These are phyloP conservation scores for Graphilbum ipis-grandicollis DNA, from an alignment of 2,329 filamentous ascomycete genomes.

Conservation along the genomic window DNA sequence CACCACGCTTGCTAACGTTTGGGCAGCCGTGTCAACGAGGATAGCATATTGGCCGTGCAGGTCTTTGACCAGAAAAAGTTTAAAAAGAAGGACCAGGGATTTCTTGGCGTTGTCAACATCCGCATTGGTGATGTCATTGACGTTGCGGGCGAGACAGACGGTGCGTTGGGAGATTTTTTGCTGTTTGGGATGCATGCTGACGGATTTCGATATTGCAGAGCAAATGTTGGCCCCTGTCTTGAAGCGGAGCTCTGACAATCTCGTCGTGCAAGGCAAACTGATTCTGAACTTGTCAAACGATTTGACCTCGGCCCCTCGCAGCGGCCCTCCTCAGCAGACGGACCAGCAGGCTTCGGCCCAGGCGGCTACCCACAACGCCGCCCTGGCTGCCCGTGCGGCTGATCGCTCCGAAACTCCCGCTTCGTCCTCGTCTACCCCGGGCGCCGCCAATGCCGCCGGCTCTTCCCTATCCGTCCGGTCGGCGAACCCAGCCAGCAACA, in stretches of 20 bases:
- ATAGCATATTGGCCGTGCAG: constrained; percentile 91
- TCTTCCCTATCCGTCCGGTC: constrained; percentile 25
- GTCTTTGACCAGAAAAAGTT: constrained; percentile 99
- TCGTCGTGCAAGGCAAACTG: constrained; percentile 93
- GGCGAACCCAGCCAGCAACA: constrained; percentile 24
- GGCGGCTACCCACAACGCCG: too few species aligned
- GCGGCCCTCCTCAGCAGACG: constrained; percentile 11
- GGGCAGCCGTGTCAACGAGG: constrained; percentile 69
- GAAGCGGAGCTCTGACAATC: constrained; percentile 94
- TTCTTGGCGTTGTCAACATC: constrained; percentile 94
- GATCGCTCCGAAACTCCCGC: constrained; percentile 32
- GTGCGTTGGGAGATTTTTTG: constrained; percentile 27
- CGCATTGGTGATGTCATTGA: constrained; percentile 90
- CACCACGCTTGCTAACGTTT: not conserved
- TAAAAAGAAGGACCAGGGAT: constrained; percentile 99
- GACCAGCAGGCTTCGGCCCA: not conserved
- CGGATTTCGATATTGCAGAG: constrained; percentile 46
- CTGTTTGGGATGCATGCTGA: constrained; percentile 1
- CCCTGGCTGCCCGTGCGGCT: constrained; percentile 23
- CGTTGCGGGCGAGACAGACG: constrained; percentile 74
- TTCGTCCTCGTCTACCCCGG: constrained; percentile 32
- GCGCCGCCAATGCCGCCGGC: constrained; percentile 21
- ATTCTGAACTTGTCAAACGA: constrained; percentile 96
- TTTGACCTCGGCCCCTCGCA: constrained; percentile 49
- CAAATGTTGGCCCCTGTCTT: constrained; percentile 97